Percentiles rank a stretch among this genome's conserved stretches.
These are phyloP conservation scores for Didymella glomerata DNA, from an alignment of 2,329 filamentous ascomycete genomes.

Conservation along the genomic window DNA sequence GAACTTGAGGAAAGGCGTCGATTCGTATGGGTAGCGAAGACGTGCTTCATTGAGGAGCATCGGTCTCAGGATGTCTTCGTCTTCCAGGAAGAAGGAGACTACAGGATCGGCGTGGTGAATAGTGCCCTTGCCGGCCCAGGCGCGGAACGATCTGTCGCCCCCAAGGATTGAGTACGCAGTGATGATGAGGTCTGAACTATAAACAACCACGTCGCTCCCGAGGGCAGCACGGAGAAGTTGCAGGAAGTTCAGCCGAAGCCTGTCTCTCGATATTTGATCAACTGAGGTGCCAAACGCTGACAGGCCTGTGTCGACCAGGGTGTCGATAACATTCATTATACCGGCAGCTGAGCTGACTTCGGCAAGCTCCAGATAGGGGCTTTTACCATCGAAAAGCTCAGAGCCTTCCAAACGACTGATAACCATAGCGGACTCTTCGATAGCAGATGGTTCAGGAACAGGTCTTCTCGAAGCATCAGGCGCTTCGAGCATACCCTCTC, in stretches of 20 bases:
- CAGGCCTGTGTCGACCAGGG: slow-evolving; percentile 38
- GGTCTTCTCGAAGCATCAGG: slow-evolving; percentile 24
- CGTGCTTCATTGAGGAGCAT: slow-evolving; percentile 72
- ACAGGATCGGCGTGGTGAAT: slow-evolving; percentile 46
- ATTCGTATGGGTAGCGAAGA: slow-evolving; percentile 85
- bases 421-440: slow-evolving; percentile 41
- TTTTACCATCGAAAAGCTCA: slow-evolving; percentile 39
- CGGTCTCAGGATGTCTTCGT: slow-evolving; percentile 63
- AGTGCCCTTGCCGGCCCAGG: slow-evolving; percentile 37
- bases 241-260: slow-evolving; percentile 70
- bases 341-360: slow-evolving; percentile 35
- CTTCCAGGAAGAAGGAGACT: slow-evolving; percentile 63
- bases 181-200: slow-evolving; percentile 74
- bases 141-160: slow-evolving; percentile 56
- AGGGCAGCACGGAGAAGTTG: slow-evolving; percentile 75
- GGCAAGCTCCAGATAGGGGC: slow-evolving; percentile 40
- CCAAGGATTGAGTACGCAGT: slow-evolving; percentile 70
- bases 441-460: slow-evolving; percentile 26
- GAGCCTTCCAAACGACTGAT: slow-evolving; percentile 34
- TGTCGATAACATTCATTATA: slow-evolving; percentile 38
- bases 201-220: slow-evolving; percentile 67
- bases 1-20: slow-evolving; percentile 77
- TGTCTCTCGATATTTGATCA: slow-evolving; percentile 65
- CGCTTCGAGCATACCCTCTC: slow-evolving; percentile 39
- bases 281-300: slow-evolving; percentile 58